Conservation (phyloP, 1,284 basidiomycete genomes). For the Cryptococcus neoformans region DNA sequence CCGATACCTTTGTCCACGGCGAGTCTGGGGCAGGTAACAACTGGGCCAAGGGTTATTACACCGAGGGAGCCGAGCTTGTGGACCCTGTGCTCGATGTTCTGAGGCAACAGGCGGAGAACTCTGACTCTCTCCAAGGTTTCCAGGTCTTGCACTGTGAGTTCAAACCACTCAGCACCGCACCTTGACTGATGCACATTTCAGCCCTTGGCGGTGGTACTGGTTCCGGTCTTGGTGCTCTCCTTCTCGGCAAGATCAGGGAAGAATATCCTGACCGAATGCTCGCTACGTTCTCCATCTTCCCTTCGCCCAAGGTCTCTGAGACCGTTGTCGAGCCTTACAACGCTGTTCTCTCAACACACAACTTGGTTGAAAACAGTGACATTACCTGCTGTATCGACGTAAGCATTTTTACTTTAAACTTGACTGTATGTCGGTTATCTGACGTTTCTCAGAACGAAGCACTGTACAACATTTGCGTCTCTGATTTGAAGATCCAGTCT, state of each 20-base stretch:
- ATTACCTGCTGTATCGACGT: slow-evolving; percentile 72
- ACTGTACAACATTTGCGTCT: slow-evolving; percentile 78
- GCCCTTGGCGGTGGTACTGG: slow-evolving; percentile 90
- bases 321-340: slow-evolving; percentile 94
- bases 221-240: slow-evolving; percentile 75
- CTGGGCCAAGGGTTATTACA: slow-evolving; percentile 61
- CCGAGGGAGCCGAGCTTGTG: slow-evolving; percentile 89
- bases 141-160: slow-evolving; percentile 73
- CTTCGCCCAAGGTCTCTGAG: slow-evolving; percentile 91
- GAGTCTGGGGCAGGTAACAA: slow-evolving; percentile 58
- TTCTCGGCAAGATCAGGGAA: slow-evolving; percentile 83
- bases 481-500: slow-evolving; percentile 67
- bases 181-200: slow-evolving; percentile 2
- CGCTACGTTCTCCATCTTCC: slow-evolving; percentile 86
- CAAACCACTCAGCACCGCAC: neutral
- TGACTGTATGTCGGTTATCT: neutral
- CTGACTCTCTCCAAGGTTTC: slow-evolving; percentile 90
- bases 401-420: slow-evolving; percentile 8
- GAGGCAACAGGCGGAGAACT: slow-evolving; percentile 70
- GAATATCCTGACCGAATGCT: slow-evolving; percentile 93
- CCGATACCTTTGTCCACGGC: slow-evolving; percentile 78
- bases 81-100: slow-evolving; percentile 76
- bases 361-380: slow-evolving; percentile 88
- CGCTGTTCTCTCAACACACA: slow-evolving; percentile 82
- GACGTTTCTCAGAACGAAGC: slow-evolving; percentile 74